A percentile compares a stretch with the other conserved stretches of the same genome.
Conservation (phyloP, 148 eudicot species). For the Amaranthus cruentus region DNA sequence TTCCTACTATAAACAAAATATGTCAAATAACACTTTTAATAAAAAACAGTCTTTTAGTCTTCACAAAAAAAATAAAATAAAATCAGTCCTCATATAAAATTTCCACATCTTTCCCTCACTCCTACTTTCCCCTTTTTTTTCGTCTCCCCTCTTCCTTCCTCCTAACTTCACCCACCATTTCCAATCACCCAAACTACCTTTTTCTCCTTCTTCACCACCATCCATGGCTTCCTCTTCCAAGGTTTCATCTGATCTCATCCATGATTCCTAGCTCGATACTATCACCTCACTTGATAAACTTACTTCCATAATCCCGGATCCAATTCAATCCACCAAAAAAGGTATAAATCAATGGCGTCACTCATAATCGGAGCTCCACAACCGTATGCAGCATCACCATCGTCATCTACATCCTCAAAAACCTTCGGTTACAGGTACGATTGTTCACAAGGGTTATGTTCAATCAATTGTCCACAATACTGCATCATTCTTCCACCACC, state of each 20-base stretch:
- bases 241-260: no score
- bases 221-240: background rate
- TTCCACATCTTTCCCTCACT: conserved; percentile 8
- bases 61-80: background rate
- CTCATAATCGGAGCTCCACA: conserved; percentile 31
- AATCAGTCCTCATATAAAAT: background rate
- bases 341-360: background rate
- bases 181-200: background rate
- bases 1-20: no score
- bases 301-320: no score
- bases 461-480: conserved; percentile 32
- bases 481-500: conserved; percentile 37
- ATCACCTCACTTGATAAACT: no score
- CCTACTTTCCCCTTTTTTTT: background rate
- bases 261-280: no score
- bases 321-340: no score
- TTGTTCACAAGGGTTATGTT: conserved; percentile 32
- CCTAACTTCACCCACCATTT: conserved; percentile 1
- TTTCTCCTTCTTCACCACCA: background rate
- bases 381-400: conserved; percentile 31
- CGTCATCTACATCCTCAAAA: background rate
- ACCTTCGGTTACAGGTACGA: conserved; percentile 1
- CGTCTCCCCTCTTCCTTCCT: conserved; percentile 2
- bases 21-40: no score
- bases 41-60: no score